Base-by-base conservation (phyloP, 192 early-diverging fungal species). In the Coemansia sp. region DNA sequence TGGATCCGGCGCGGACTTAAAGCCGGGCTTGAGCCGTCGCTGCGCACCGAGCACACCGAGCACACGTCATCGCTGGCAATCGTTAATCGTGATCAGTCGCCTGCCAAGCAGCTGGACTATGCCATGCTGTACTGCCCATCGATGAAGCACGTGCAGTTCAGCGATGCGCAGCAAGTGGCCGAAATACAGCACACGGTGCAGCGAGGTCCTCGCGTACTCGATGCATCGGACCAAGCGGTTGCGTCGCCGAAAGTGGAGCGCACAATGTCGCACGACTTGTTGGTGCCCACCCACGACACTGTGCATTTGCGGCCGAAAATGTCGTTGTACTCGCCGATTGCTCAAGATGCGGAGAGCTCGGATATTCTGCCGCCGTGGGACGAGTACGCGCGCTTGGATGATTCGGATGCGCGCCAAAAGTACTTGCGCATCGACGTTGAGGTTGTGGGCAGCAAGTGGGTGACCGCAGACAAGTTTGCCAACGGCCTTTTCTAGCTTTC, bases 371-470 rank as follows among this genome's bases (percentile, higher is more conserved):
- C 78, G 55, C 78, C 78, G 1, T 81, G 78, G 78, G 78, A 81
- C 39, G 66, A 74, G 58, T 63, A 75, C 17, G 72, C 78, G 1
- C 62, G 61, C 3, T 38, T 68, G 50, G 65, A 29, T 1, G 58
- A 57, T 4, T 8, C 54, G 19, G 48, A 50, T 47, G 14, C 23
- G n/a, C 58, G 65, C n/a, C 72, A 74, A 62, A 75, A 75, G 58
- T 90, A 88, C 64, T 61, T 92, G 73, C 83, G 87, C 22, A 75
- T 92, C 22, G 90, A 92, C 71, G 82, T 92, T 27, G 86, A 90
- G 66, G 88, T 92, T 27, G 83, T 90, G 23, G 84, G 88, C 8
- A 81, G 78, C 69, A 61, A 70, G 39, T 75, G 72, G 72, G 78
- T 81, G 9, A 81, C 78, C 14, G 78, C 72, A 0, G 78, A 81